Evolutionary conservation across 495 filamentous ascomycete genomes (phyloP), one percentile per base, ranked within the genome.

Genomic region (Apodospora peruviana): DNA sequence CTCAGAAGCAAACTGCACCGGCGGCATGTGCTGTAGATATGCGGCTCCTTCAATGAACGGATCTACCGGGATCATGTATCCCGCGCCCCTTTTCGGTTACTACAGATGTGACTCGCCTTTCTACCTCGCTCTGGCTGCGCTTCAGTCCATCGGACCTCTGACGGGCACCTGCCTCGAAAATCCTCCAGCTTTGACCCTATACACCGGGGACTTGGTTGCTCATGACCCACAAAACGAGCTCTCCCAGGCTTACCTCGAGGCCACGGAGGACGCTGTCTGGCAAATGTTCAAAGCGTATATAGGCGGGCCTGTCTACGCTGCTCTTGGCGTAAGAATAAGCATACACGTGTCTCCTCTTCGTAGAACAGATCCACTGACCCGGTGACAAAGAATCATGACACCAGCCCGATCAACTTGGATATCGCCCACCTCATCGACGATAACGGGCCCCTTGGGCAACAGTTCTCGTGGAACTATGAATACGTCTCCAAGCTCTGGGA

Each of bases 51-150:
- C 58, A 0, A 41, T 35, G 5, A 42, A 40, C 3, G 44, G 43
- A n/a, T 27, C 23, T 0, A n/a, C 51, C 2, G 49, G 64, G 14
- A 58, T 75, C 40, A 40, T 66, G 14, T 48, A 73, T 22, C 75
- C 79, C 7, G 79, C 80, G 4, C 68, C 76, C 0, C 57, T 75
- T 0, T 82, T 80, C 51, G 80, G 79, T 14, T 61, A 67, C 5
- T 83, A 72, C 60, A 61, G 62, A 25, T 82, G 80, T 48, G 80
- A 83, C 50, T 76, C 78, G 5, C 80, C 79, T 3, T 82, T 81
- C 48, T 78, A 80, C 36, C 67, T 84, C 0, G 78, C 65, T 25
- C 56, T 80, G 5, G 79, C 77, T 21, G 79, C 78, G 20, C 62
- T 83, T 5, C 74, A 83, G 62, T 72, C 79, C 5, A 70, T 82